Conservation (phyloP, 2,329 filamentous ascomycete species). For the Juglanconis sp. region DNA sequence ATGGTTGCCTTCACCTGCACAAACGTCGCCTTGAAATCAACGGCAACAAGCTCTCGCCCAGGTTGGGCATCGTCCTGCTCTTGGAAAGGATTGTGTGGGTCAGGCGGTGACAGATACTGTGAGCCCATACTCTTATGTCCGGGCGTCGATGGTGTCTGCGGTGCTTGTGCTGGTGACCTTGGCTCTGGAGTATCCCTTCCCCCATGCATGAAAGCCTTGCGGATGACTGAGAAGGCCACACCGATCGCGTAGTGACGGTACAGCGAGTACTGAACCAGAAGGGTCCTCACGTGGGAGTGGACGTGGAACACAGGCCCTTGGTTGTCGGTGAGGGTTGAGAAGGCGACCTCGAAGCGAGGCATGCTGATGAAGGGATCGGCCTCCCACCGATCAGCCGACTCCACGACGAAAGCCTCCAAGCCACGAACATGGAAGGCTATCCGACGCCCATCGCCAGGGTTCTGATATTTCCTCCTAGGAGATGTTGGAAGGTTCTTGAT, state of each 20-base stretch:
- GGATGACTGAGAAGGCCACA: conserved; percentile 73
- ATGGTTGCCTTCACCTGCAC: conserved; percentile 86
- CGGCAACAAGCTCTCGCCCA: conserved; percentile 65
- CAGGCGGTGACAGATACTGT: conserved; percentile 37
- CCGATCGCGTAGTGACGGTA: conserved; percentile 90
- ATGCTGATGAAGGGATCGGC: conserved; percentile 81
- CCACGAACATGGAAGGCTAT: conserved; percentile 78
- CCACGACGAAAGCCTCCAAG: conserved; percentile 86
- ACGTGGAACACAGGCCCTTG: conserved; percentile 87
- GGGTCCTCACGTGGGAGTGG: conserved; percentile 73
- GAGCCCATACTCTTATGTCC: conserved; percentile 14
- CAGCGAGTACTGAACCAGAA: conserved; percentile 85
- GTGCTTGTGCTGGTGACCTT: conserved; percentile 4
- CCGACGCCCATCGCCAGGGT: conserved; percentile 72
- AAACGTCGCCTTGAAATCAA: conserved; percentile 78
- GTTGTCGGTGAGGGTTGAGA: conserved; percentile 80
- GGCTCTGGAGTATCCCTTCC: conserved; percentile 34
- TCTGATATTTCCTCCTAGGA: conserved; percentile 54
- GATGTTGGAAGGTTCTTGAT: conserved; percentile 48
- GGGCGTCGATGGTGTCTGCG: conserved; percentile 24
- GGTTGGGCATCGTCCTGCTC: conserved; percentile 32
- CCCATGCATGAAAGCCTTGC: conserved; percentile 62
- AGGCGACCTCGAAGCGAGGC: conserved; percentile 80
- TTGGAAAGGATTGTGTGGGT: conserved; percentile 31
- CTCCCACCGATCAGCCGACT: conserved; percentile 80